phyloP scores from a whole-genome alignment of 352 stramenopile genomes.

The Peronosclerospora sorghi region DNA sequence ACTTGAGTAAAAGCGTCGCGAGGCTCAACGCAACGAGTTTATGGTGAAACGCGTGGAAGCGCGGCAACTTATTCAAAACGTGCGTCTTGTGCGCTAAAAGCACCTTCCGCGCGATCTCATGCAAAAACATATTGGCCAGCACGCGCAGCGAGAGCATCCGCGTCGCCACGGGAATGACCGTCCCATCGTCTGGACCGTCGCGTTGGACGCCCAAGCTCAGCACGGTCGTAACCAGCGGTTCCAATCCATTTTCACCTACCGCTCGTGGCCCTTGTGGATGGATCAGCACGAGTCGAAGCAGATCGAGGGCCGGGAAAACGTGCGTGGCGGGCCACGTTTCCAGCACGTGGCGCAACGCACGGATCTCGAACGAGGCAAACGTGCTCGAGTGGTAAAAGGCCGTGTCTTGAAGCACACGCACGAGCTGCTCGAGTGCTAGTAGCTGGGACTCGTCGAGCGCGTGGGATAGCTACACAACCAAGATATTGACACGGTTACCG shows the following conservation, averaged over 20 bases:
- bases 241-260: slow-evolving; percentile 25
- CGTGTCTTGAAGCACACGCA: slow-evolving; percentile 65
- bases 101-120: slow-evolving; percentile 29
- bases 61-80: slow-evolving; percentile 34
- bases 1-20: slow-evolving; percentile 67
- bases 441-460: slow-evolving; percentile 39
- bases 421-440: slow-evolving; percentile 41
- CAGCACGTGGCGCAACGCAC: slow-evolving; percentile 48
- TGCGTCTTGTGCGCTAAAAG: slow-evolving; percentile 45
- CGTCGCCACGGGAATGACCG: slow-evolving; percentile 45
- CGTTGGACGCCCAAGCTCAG: slow-evolving; percentile 30
- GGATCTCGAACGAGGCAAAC: slow-evolving; percentile 55
- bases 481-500: too few species aligned
- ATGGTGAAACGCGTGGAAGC: slow-evolving; percentile 39
- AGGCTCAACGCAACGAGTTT: slow-evolving; percentile 63
- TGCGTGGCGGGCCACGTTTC: slow-evolving; percentile 54
- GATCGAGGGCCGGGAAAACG: slow-evolving; percentile 87
- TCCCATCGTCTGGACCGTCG: slow-evolving; percentile 8
- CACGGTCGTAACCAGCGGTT: slow-evolving; percentile 23
- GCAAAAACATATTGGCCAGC: slow-evolving; percentile 66
- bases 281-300: slow-evolving; percentile 82
- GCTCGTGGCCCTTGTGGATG: slow-evolving; percentile 72
- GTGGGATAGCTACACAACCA: not conserved
- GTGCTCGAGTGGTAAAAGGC: slow-evolving; percentile 88
- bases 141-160: slow-evolving; percentile 68